phyloP scores from a whole-genome alignment of 768 basidiomycete genomes.

The Amanita muscaria region DNA sequence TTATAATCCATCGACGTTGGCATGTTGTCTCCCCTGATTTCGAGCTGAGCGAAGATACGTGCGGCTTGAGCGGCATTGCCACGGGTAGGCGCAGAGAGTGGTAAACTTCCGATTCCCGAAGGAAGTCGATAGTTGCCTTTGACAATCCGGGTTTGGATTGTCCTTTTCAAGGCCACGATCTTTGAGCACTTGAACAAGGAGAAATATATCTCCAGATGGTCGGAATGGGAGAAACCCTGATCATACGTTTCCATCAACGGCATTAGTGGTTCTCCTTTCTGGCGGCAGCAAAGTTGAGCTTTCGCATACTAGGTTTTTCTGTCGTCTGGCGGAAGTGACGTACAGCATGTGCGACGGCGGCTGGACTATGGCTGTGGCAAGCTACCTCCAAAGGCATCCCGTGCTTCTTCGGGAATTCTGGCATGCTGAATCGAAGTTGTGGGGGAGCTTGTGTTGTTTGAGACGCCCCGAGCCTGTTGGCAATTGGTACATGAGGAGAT shows the following conservation, averaged over 20 bases:
- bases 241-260: constrained; percentile 63
- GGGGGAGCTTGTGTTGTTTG: constrained; percentile 13
- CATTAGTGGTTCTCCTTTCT: constrained; percentile 42
- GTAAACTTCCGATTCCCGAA: constrained; percentile 35
- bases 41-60: constrained; percentile 55
- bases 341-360: constrained; percentile 25
- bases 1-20: constrained; percentile 35
- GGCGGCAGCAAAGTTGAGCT: constrained; percentile 55
- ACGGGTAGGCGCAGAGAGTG: constrained; percentile 46
- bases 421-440: background rate
- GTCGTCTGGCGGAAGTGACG: constrained; percentile 23
- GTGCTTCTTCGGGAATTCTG: constrained; percentile 6
- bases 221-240: constrained; percentile 54
- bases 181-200: constrained; percentile 53
- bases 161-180: constrained; percentile 53
- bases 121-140: constrained; percentile 24
- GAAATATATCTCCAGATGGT: constrained; percentile 51
- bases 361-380: constrained; percentile 17
- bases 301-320: constrained; percentile 30
- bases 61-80: constrained; percentile 52
- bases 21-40: constrained; percentile 29
- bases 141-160: constrained; percentile 30
- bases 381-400: constrained; percentile 20
- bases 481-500: constrained; percentile 8
- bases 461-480: constrained; percentile 16